Conservation (phyloP, 805 yeast genomes). For the Schizosaccharomyces japonicus region DNA sequence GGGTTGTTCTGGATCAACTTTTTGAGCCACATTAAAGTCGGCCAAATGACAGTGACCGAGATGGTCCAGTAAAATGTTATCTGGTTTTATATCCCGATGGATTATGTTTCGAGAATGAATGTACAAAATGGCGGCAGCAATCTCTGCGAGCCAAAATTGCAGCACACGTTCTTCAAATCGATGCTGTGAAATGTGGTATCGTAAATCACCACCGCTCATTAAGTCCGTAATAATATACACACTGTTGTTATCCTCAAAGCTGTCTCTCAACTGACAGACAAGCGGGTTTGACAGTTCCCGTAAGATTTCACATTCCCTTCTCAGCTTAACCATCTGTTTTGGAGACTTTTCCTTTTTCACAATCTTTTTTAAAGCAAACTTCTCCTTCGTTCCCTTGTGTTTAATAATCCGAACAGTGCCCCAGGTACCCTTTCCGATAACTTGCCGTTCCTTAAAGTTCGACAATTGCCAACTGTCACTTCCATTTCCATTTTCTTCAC, state of each 20-base stretch:
- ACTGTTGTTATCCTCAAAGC: neutral
- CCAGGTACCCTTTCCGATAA: neutral
- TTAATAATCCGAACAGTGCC: neutral
- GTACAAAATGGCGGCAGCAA: conserved; percentile 22
- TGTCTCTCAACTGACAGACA: neutral
- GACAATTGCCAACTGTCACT: too few species aligned
- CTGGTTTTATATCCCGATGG: conserved; percentile 90
- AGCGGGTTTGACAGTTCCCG: neutral
- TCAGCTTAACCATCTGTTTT: neutral
- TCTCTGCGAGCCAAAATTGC: conserved; percentile 13
- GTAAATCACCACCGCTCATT: conserved; percentile 15
- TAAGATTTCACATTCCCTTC: neutral
- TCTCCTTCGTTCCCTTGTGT: neutral
- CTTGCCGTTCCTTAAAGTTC: neutral
- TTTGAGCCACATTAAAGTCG: conserved; percentile 92
- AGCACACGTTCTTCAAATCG: conserved; percentile 13
- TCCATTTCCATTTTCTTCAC: too few species aligned
- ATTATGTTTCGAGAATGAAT: conserved; percentile 79
- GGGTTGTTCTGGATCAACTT: conserved; percentile 51
- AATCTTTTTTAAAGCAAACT: neutral
- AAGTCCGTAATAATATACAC: conserved; percentile 11
- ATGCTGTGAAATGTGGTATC: conserved; percentile 12
- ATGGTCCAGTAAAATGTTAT: conserved; percentile 61
- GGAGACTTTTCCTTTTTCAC: neutral
- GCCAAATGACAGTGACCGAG: conserved; percentile 39